phyloP scores from a whole-genome alignment of 2,329 filamentous ascomycete species.

The Xylariaceae sp. region DNA sequence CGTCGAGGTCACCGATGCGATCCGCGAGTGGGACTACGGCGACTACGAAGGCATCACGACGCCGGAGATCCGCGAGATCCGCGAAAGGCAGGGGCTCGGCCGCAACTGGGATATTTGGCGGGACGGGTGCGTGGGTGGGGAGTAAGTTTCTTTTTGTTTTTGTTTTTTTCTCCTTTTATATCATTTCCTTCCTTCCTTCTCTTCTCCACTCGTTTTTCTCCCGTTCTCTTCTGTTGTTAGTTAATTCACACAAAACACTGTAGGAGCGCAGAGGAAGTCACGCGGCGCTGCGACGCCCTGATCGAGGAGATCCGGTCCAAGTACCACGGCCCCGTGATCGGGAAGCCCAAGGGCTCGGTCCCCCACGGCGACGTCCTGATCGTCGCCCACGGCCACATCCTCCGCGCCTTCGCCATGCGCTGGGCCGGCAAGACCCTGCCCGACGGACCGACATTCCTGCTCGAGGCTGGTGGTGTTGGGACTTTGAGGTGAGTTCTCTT shows the following conservation, averaged over 20 bases:
- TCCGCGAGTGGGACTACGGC: constrained; percentile 85
- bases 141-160: constrained; percentile 47
- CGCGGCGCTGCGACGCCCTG: constrained; percentile 64
- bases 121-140: constrained; percentile 81
- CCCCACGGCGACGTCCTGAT: constrained; percentile 63
- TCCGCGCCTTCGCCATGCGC: constrained; percentile 80
- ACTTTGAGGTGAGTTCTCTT: constrained; percentile 58
- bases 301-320: constrained; percentile 68
- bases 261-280: constrained; percentile 67
- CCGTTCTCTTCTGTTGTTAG: neutral
- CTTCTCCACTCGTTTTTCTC: neutral
- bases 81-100: constrained; percentile 50
- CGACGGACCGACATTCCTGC: constrained; percentile 70
- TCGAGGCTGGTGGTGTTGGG: constrained; percentile 85
- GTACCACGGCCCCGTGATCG: constrained; percentile 59
- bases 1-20: constrained; percentile 63
- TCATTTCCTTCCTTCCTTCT: neutral
- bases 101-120: constrained; percentile 78
- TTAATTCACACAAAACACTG: neutral
- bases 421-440: constrained; percentile 72
- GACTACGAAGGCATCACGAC: constrained; percentile 79
- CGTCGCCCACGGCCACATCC: constrained; percentile 85
- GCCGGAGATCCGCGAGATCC: constrained; percentile 57
- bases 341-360: constrained; percentile 38
- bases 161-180: neutral